Evolutionary conservation across 495 filamentous ascomycete species (phyloP).

Genomic region (Aspergillus diversus): DNA sequence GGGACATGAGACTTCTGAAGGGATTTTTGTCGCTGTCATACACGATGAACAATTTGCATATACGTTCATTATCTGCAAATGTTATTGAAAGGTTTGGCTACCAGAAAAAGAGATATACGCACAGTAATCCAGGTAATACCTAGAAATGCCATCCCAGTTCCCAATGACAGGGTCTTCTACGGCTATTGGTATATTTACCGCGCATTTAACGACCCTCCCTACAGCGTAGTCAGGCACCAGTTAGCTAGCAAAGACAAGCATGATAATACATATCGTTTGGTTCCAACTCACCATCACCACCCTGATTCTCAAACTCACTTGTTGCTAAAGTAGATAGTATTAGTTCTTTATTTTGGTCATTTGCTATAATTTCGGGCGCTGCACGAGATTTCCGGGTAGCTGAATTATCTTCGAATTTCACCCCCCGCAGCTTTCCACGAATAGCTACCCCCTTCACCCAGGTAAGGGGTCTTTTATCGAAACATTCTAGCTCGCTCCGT

Average conservation of each 20-base stretch:
- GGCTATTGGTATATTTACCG: background rate
- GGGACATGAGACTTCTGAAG: conserved; percentile 51
- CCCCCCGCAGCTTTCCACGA: conserved; percentile 41
- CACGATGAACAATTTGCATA: conserved; percentile 56
- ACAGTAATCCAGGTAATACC: conserved; percentile 52
- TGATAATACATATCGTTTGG: too few species aligned
- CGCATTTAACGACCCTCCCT: background rate
- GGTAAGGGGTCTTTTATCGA: conserved; percentile 49
- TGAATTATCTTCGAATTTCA: conserved; percentile 24
- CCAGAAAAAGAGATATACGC: conserved; percentile 11
- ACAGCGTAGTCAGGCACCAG: too few species aligned
- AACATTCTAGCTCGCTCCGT: conserved; percentile 50
- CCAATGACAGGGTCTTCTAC: conserved; percentile 29
- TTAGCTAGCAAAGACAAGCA: too few species aligned
- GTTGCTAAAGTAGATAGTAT: too few species aligned
- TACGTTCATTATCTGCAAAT: conserved; percentile 45
- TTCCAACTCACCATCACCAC: too few species aligned
- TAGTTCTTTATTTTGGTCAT: background rate
- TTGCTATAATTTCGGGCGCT: background rate
- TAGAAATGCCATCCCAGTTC: conserved; percentile 30
- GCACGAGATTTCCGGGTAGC: background rate
- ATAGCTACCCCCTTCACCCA: conserved; percentile 45
- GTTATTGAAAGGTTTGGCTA: background rate
- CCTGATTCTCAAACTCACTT: too few species aligned
- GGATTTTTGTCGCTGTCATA: conserved; percentile 57